phyloP scores from a whole-genome alignment of 169 alveolate species.

The Plasmodium yoelii region DNA sequence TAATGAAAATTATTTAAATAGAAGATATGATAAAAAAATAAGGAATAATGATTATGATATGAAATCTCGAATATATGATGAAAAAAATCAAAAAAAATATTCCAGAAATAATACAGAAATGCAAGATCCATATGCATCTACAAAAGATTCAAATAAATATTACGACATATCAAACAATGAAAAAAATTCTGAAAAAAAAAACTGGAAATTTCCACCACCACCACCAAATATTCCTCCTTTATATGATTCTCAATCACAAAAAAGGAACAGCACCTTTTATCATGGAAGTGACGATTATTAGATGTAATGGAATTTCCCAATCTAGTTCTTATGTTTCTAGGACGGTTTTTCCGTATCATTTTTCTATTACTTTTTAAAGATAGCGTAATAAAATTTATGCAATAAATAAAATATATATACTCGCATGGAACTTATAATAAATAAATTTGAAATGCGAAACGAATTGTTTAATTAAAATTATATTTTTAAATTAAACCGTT shows the following conservation, averaged over 20 bases:
- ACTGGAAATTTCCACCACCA: slow-evolving; percentile 60
- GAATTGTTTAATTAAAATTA: no score
- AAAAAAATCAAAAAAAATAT: slow-evolving; percentile 6
- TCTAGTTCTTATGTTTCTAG: no score
- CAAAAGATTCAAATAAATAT: slow-evolving; percentile 40
- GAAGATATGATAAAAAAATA: slow-evolving; percentile 43
- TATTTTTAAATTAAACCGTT: no score
- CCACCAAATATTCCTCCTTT: slow-evolving; percentile 40
- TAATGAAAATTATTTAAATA: slow-evolving; percentile 20
- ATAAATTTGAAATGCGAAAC: no score
- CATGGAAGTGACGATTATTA: no score
- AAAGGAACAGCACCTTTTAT: slow-evolving; percentile 12
- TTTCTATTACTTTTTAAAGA: no score
- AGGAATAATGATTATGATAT: slow-evolving; percentile 31
- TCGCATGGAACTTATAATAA: no score
- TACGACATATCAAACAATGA: slow-evolving; percentile 13
- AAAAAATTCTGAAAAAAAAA: slow-evolving; percentile 22
- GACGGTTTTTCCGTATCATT: no score
- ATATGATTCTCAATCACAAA: slow-evolving; percentile 6
- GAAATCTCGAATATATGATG: slow-evolving; percentile 12
- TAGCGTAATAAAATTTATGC: no score
- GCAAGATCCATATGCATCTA: slow-evolving; percentile 71
- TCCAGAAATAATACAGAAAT: slow-evolving; percentile 43
- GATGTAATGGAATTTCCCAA: no score
- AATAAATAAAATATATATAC: no score